phyloP scores from a whole-genome alignment of 352 stramenopile genomes.

The Pythium phragmitis region DNA sequence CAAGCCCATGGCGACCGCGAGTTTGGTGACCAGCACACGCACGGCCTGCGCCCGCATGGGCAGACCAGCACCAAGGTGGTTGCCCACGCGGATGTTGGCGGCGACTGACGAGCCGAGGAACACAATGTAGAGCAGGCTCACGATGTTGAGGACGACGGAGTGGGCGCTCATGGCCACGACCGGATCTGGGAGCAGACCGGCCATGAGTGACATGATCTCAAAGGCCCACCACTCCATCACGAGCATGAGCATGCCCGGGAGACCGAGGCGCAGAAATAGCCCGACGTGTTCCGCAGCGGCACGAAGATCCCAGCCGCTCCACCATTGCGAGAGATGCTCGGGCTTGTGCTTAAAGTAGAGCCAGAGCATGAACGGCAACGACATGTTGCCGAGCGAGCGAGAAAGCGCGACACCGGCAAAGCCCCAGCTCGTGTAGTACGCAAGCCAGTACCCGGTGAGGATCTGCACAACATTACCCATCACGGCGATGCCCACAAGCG shows the following conservation, averaged over 20 bases:
- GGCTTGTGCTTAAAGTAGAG: conserved; percentile 48
- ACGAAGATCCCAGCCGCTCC: conserved; percentile 59
- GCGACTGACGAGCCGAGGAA: conserved; percentile 70
- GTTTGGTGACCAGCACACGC: conserved; percentile 40
- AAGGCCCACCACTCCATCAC: conserved; percentile 80
- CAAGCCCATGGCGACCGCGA: conserved; percentile 31
- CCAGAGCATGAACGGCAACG: conserved; percentile 47
- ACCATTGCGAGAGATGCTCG: conserved; percentile 47
- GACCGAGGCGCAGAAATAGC: conserved; percentile 64
- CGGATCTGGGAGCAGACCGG: conserved; percentile 57
- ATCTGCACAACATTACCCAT: conserved; percentile 63
- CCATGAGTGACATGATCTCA: conserved; percentile 71
- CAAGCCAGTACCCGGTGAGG: conserved; percentile 60
- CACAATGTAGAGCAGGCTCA: conserved; percentile 70
- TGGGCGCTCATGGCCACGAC: conserved; percentile 73
- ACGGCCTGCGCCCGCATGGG: conserved; percentile 55
- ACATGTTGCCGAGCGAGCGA: conserved; percentile 57
- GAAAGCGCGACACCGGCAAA: conserved; percentile 78
- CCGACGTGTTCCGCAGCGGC: conserved; percentile 46
- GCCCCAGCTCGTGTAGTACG: conserved; percentile 69
- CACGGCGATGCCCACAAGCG: conserved; percentile 55
- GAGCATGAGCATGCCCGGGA: conserved; percentile 67
- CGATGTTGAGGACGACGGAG: conserved; percentile 69
- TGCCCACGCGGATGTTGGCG: conserved; percentile 74
- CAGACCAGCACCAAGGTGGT: conserved; percentile 70